These are phyloP conservation scores for Tricholoma furcatifolium DNA, from an alignment of 768 basidiomycete species.

Conservation along the genomic window DNA sequence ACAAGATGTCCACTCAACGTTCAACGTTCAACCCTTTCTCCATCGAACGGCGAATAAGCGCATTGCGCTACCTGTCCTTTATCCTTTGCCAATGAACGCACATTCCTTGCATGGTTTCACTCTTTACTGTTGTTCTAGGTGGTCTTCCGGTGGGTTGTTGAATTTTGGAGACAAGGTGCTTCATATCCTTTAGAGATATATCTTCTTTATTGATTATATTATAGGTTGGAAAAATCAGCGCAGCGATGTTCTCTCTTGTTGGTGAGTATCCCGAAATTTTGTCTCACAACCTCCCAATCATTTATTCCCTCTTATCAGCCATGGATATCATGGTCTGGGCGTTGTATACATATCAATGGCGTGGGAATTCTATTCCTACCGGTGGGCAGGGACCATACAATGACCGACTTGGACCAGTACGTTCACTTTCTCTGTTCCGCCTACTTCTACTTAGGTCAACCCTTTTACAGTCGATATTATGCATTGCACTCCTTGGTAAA, in stretches of 20 bases:
- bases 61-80: slow-evolving; percentile 94
- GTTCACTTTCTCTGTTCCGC: slow-evolving; percentile 32
- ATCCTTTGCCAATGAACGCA: slow-evolving; percentile 92
- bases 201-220: background rate
- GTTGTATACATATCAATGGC: slow-evolving; percentile 93
- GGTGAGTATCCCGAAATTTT: slow-evolving; percentile 42
- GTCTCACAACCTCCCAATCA: slow-evolving; percentile 6
- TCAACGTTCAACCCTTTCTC: slow-evolving; percentile 90
- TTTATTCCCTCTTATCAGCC: slow-evolving; percentile 48
- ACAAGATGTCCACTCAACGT: slow-evolving; percentile 99
- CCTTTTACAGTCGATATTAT: slow-evolving; percentile 70
- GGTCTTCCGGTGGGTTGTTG: slow-evolving; percentile 93
- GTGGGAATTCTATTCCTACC: slow-evolving; percentile 86
- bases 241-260: slow-evolving; percentile 93
- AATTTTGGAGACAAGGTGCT: slow-evolving; percentile 96
- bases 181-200: slow-evolving; percentile 6
- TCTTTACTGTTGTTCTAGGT: slow-evolving; percentile 96
- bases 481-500: slow-evolving; percentile 79
- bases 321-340: slow-evolving; percentile 98
- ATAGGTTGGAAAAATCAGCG: slow-evolving; percentile 94
- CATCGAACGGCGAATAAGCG: slow-evolving; percentile 94
- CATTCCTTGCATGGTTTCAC: slow-evolving; percentile 98
- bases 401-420: slow-evolving; percentile 90
- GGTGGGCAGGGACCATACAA: slow-evolving; percentile 96
- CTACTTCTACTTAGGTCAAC: background rate